Conservation (phyloP, 2,329 filamentous ascomycete genomes). For the Trichophyton schoenleinii region DNA sequence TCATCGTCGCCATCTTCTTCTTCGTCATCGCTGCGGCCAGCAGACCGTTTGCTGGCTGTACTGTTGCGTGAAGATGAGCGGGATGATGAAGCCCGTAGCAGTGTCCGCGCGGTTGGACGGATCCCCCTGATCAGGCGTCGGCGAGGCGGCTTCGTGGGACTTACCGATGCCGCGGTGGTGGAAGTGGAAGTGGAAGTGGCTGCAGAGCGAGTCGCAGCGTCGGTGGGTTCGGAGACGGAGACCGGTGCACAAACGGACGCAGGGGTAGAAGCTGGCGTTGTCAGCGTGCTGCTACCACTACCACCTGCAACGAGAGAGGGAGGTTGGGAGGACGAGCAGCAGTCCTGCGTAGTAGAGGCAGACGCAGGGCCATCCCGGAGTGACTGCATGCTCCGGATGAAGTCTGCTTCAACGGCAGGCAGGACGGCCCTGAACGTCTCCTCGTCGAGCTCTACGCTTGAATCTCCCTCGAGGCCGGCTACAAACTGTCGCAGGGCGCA, state of each 20-base stretch:
- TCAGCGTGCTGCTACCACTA: background rate
- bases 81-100: conserved; percentile 23
- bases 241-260: background rate
- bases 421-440: conserved; percentile 41
- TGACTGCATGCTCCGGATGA: conserved; percentile 41
- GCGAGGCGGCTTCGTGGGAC: conserved; percentile 8
- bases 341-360: too few relatives aligned
- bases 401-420: conserved; percentile 41
- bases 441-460: background rate
- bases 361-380: conserved; percentile 32
- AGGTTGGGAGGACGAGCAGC: conserved; percentile 12
- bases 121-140: conserved; percentile 11
- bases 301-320: background rate
- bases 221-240: background rate
- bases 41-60: conserved; percentile 31
- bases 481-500: conserved; percentile 41
- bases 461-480: conserved; percentile 27
- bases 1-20: conserved; percentile 17
- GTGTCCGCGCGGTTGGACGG: conserved; percentile 18
- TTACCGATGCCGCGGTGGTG: background rate
- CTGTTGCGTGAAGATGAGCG: conserved; percentile 32
- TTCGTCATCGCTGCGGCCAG: conserved; percentile 25
- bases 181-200: too few relatives aligned
- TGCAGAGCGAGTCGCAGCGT: background rate
- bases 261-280: background rate